These are phyloP conservation scores for Penicillium psychrosexuale DNA, from an alignment of 2,329 filamentous ascomycete species.

Conservation along the genomic window DNA sequence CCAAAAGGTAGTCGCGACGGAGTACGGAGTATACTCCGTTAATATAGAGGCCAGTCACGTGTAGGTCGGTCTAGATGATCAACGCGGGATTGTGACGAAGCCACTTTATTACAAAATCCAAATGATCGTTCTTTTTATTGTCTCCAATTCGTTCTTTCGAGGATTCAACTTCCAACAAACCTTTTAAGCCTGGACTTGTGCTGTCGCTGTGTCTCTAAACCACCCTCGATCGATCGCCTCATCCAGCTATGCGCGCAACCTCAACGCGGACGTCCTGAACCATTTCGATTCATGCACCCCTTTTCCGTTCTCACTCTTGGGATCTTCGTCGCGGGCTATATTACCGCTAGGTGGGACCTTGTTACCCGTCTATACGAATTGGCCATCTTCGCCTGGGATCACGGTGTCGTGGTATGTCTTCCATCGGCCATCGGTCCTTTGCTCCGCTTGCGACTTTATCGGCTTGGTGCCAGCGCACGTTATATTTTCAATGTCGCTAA, in stretches of 20 bases:
- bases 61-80: constrained; percentile 17
- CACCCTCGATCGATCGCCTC: not conserved
- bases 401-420: constrained; percentile 83
- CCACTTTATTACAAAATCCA: not conserved
- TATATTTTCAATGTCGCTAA: constrained; percentile 6
- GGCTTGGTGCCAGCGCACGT: constrained; percentile 1
- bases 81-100: constrained; percentile 12
- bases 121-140: not conserved
- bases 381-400: constrained; percentile 94
- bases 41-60: constrained; percentile 15
- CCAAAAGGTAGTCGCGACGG: no score
- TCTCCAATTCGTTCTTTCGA: not conserved
- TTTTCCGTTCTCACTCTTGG: constrained; percentile 93
- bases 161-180: not conserved
- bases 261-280: constrained; percentile 26
- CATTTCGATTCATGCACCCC: constrained; percentile 73
- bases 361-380: constrained; percentile 96
- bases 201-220: not conserved
- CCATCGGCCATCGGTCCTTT: constrained; percentile 1
- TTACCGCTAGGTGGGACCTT: constrained; percentile 97
- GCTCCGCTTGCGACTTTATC: constrained; percentile 4
- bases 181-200: not conserved
- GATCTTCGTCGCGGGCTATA: constrained; percentile 99
- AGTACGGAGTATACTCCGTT: not conserved
- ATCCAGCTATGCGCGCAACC: constrained; percentile 33